Percentiles rank a stretch among this genome's conserved stretches.
Evolutionary conservation across 495 filamentous ascomycete species (phyloP).

Genomic region (Talaromyces liani): DNA sequence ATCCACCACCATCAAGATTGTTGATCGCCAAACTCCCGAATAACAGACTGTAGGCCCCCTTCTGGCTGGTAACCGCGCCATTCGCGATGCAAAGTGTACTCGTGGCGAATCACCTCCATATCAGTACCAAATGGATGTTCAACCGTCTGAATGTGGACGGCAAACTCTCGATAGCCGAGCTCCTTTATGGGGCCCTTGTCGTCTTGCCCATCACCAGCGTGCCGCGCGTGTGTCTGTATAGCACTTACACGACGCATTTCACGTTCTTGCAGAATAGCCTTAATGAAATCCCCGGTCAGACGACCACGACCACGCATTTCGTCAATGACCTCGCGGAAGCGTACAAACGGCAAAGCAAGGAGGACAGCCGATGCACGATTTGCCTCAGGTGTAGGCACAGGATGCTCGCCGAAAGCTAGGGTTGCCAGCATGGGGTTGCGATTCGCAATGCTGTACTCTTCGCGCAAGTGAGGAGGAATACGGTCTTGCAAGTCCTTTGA

Average conservation of each 20-base stretch:
- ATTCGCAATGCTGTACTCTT: conserved; percentile 5
- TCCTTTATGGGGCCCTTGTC: not conserved
- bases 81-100: conserved; percentile 5
- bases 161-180: conserved; percentile 4
- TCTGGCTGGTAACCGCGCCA: not conserved
- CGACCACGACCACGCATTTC: conserved; percentile 11
- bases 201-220: not conserved
- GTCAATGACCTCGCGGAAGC: conserved; percentile 13
- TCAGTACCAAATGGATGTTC: not conserved
- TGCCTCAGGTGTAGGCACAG: conserved; percentile 10
- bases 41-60: not conserved
- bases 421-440: conserved; percentile 15
- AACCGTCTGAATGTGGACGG: not conserved
- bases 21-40: not conserved
- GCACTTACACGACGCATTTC: conserved; percentile 23
- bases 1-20: not conserved
- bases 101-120: not conserved
- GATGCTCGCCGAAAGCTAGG: conserved; percentile 16
- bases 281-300: conserved; percentile 11
- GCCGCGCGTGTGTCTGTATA: conserved; percentile 8
- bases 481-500: conserved; percentile 16
- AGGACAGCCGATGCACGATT: conserved; percentile 20
- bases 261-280: conserved; percentile 17
- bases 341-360: conserved; percentile 16
- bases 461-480: conserved; percentile 17